These are phyloP conservation scores for Fraxinus dipetala DNA, from an alignment of 305 asterid species.

Conservation along the genomic window DNA sequence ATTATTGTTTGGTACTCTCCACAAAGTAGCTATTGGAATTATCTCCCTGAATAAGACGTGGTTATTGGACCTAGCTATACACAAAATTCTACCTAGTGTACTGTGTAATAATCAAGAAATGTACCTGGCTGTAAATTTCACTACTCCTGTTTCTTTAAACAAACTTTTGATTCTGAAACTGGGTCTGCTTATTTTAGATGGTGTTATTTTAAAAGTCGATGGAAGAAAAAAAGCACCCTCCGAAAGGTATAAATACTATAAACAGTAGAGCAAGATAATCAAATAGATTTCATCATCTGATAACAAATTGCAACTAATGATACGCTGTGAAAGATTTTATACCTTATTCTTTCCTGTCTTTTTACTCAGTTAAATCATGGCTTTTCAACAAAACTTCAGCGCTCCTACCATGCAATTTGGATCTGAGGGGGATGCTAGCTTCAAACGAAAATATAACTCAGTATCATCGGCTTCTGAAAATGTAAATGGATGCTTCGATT, in stretches of 20 bases:
- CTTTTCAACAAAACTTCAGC: conserved; percentile 38
- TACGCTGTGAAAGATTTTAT: background rate
- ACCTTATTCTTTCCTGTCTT: conserved; percentile 7
- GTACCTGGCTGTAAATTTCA: background rate
- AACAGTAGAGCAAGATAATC: no score
- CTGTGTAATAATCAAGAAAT: background rate
- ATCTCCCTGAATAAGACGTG: conserved; percentile 3
- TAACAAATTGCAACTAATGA: no score
- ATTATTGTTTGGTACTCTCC: background rate
- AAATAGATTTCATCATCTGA: no score
- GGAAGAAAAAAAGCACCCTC: no score
- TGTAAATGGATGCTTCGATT: conserved; percentile 63
- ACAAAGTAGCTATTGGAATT: background rate
- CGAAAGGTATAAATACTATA: no score
- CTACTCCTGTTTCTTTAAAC: background rate
- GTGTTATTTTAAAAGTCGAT: background rate
- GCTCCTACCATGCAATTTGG: conserved; percentile 34
- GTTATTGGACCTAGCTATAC: background rate
- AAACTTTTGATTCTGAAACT: background rate
- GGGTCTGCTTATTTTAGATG: background rate
- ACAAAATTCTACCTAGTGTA: background rate
- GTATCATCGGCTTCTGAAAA: conserved; percentile 38
- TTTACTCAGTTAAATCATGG: conserved; percentile 53
- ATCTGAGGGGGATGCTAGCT: conserved; percentile 36
- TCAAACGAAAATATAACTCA: conserved; percentile 41